Conservation (phyloP, 2,329 filamentous ascomycete species). For the Coniochaeta prunicola region DNA sequence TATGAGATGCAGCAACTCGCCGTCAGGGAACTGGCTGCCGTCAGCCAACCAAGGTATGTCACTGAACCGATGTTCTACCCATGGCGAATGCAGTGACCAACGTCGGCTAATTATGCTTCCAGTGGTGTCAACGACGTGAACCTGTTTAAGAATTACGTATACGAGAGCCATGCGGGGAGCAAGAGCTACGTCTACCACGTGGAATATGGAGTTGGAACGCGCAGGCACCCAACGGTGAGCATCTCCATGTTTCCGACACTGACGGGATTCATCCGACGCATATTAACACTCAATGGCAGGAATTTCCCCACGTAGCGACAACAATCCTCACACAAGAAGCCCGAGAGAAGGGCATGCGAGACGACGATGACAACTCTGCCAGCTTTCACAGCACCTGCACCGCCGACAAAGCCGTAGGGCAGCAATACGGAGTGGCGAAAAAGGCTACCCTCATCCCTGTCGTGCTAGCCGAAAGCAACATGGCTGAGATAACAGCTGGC, state of each 20-base stretch:
- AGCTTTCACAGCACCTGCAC: constrained; percentile 1
- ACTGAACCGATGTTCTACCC: neutral
- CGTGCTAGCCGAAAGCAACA: neutral
- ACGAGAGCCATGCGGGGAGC: neutral
- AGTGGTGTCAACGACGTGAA: neutral
- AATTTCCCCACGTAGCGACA: neutral
- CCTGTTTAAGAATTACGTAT: neutral
- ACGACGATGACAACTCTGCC: neutral
- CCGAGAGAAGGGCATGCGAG: neutral
- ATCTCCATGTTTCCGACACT: neutral
- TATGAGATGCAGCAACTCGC: neutral
- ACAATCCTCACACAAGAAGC: neutral
- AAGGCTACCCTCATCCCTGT: neutral
- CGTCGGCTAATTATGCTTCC: neutral
- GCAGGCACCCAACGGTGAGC: neutral
- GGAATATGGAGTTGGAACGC: neutral
- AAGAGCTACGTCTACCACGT: constrained; percentile 1
- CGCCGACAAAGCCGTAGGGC: neutral
- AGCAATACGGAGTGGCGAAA: neutral
- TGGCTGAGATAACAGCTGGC: neutral
- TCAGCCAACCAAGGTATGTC: neutral
- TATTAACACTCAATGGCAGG: neutral
- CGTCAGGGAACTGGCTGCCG: neutral
- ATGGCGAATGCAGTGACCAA: neutral
- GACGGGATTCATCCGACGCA: neutral